A percentile compares a stretch with the other conserved stretches of the same genome.
Conservation (phyloP, 192 early-diverging fungal species). For the Mortierella alpina region DNA sequence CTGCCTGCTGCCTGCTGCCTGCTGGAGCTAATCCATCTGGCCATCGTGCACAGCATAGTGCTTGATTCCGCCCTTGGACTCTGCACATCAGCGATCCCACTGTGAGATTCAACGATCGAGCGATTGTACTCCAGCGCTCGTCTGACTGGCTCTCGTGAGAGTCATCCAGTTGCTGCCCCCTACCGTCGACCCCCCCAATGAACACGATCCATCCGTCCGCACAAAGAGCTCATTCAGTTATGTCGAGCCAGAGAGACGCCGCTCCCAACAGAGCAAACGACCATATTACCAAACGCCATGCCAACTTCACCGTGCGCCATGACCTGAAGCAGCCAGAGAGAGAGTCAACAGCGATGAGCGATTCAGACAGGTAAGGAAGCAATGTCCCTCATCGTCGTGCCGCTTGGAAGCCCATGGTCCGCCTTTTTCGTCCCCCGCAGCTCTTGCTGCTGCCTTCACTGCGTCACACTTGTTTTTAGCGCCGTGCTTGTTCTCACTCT, state of each 20-base stretch:
- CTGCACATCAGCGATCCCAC: too few species aligned
- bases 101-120: neutral
- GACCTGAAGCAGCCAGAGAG: slow-evolving; percentile 4
- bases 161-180: slow-evolving; percentile 16
- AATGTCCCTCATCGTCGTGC: too few species aligned
- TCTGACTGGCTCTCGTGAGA: neutral
- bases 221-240: slow-evolving; percentile 9
- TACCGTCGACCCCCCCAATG: neutral
- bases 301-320: slow-evolving; percentile 14
- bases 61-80: too few species aligned
- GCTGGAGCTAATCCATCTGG: too few species aligned
- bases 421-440: too few species aligned
- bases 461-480: too few species aligned
- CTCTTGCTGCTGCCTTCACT: too few species aligned
- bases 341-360: neutral
- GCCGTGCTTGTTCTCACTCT: too few species aligned
- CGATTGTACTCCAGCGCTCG: neutral
- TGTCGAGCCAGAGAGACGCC: slow-evolving; percentile 9
- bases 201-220: slow-evolving; percentile 29
- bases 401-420: too few species aligned
- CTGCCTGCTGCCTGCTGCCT: too few species aligned
- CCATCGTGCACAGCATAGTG: too few species aligned
- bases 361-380: neutral
- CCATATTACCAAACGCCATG: neutral
- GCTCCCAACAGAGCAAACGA: neutral